Evolutionary conservation across 1,139 yeast species (phyloP), one percentile per base, ranked within the genome.

Genomic region (Blastobotrys raffinosifermentans): DNA sequence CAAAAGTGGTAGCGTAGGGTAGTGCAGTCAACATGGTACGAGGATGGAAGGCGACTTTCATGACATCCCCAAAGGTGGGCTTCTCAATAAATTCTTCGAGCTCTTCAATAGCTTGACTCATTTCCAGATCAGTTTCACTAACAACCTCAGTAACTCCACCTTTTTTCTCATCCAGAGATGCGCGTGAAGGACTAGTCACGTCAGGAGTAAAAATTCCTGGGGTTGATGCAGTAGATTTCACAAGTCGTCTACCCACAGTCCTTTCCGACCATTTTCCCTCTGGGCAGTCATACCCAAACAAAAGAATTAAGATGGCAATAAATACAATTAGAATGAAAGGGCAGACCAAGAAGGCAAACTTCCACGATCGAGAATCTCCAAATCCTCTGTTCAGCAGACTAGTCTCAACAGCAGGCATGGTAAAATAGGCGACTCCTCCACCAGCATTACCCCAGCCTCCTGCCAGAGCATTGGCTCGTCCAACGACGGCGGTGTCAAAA

Each of bases 401-500:
- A 3, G 40, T 31, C 21, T 47, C 49, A 5, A 60, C 45, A 2
- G 62, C 63, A 9, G 65, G 64, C 63, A 60, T 58, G 34, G 56
- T 49, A 45, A 60, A 60, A 44, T 59, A 60, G 3, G 65, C 63
- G 29, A 59, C 61, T 37, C 65, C 65, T 20, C 63, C 65, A 20
- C 65, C 65, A 13, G 64, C 54, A 39, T 60, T 60, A 36, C 64
- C 64, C 60, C 62, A 59, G 13, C 65, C 65, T 26, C 58, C 65
- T 17, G 57, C 60, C 19, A 60, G 42, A 2, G 64, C 60, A 43
- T 58, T 58, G 1, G 64, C 64, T 8, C 55, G 47, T 2, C 64
- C 64, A 8, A 60, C 61, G 21, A 60, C 51, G 7, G 53, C 38
- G 40, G 55, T 57, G 44, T 60, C 65, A 36, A 57, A 60, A 39